Conservation (phyloP, 1,284 basidiomycete species). For the Leccinum griseonigrum region DNA sequence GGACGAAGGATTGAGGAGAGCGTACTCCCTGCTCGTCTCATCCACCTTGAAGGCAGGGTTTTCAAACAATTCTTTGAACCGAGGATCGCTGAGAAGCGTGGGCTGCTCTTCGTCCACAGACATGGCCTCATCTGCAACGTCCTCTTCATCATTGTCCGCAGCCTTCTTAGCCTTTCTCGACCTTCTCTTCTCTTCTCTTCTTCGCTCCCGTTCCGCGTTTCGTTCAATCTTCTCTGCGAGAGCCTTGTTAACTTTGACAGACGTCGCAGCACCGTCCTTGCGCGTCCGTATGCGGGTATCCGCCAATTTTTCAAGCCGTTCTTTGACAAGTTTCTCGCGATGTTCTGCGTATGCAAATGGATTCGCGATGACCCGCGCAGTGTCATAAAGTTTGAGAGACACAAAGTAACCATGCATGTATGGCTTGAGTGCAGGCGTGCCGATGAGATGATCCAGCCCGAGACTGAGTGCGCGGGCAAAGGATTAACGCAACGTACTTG, state of each 20-base stretch:
- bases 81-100: slow-evolving; percentile 79
- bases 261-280: slow-evolving; percentile 40
- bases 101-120: slow-evolving; percentile 37
- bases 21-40: slow-evolving; percentile 83
- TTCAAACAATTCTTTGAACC: slow-evolving; percentile 91
- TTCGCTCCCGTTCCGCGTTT: slow-evolving; percentile 69
- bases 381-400: slow-evolving; percentile 92
- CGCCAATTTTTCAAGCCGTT: slow-evolving; percentile 91
- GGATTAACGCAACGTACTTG: slow-evolving; percentile 5
- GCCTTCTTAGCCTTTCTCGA: slow-evolving; percentile 41
- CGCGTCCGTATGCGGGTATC: slow-evolving; percentile 88
- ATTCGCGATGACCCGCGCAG: slow-evolving; percentile 93
- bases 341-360: slow-evolving; percentile 96
- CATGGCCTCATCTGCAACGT: slow-evolving; percentile 40
- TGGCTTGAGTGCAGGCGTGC: slow-evolving; percentile 92
- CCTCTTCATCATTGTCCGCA: slow-evolving; percentile 34
- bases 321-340: slow-evolving; percentile 82
- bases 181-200: slow-evolving; percentile 60
- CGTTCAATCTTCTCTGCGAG: slow-evolving; percentile 84
- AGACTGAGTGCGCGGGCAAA: slow-evolving; percentile 48
- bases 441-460: slow-evolving; percentile 91
- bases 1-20: slow-evolving; percentile 87
- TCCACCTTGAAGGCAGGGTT: slow-evolving; percentile 96
- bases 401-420: slow-evolving; percentile 99
- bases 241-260: slow-evolving; percentile 88